Base-by-base conservation (phyloP, 176 grass and related monocot species). In the Guadua angustifolia region DNA sequence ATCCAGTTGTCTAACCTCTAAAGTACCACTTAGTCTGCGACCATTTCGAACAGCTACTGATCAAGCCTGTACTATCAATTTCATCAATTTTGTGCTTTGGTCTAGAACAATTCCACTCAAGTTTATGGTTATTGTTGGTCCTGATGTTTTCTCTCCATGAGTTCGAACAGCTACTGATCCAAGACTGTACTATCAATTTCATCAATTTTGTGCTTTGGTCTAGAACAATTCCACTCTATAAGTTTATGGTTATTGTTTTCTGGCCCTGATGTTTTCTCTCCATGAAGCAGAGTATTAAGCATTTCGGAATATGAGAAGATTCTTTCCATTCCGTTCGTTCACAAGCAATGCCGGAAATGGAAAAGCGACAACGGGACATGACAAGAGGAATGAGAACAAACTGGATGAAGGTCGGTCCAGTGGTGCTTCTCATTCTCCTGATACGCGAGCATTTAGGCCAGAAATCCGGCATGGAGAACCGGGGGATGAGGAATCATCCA, bases 241-340 rank as follows among this genome's bases (percentile, higher is more conserved):
- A 13, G 32, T 40, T 59, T 51, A 15, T 56, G 4, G 7, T 24
- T 62, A 39, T 49, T 9, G 58, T 69, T 71, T 51, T 26, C 49
- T 76, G 19, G 51, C 25, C 44, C 74, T 35, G 38, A 63, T 35
- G 72, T 22, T 58, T 66, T 57, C 25, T 62, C 16, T 40, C 39
- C 25, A 43, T 76, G 69, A 50, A 82, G 21, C 76, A 87, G 69
- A 58, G 55, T 46, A 44, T 59, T 52, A 43, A 29, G 11, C 19
- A 60, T 49, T 68, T 38, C 66, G n/a, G 63, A 83, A 85, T 55
- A 96, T 93, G 91, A 93, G 80, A 85, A 90, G 88, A 69, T 93
- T 93, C 86, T 96, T 96, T 73, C 63, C 86, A 18, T 89, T 93
- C 53, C 79, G 91, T 81, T 91, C 91, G 6, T 93, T 83, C 72